Evolutionary conservation across 1,284 basidiomycete species (phyloP), one percentile per base, ranked within the genome.

Genomic region (Cystobasidiaceae sp.): DNA sequence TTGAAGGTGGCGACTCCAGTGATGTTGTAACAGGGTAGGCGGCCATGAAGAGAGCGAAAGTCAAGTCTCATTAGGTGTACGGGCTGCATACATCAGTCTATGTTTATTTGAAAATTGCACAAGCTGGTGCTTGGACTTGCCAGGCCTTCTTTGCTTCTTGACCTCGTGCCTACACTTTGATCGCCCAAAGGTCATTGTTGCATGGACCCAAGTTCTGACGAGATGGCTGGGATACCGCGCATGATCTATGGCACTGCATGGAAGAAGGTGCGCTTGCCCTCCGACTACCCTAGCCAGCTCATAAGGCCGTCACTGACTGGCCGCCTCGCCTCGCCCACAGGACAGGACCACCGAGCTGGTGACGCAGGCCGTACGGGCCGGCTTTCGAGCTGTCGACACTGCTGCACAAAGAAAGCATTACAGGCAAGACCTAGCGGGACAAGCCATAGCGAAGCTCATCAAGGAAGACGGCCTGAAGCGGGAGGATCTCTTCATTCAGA

Each of bases 341-440:
- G 61, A 86, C 56, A 77, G 80, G 15, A 90, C 89, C 0, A 78
- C 83, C 0, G 77, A 80, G 7, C 81, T 90, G 3, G 87, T 90
- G 13, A 77, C 86, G 54, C 80, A 80, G 56, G 41, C 56, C 37
- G 55, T 66, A 19, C 45, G 49, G n/a, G 45, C 45, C 67, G 89
- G 89, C 2, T 90, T 90, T 75, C 79, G 84, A 51, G 88, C 85
- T 1, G 83, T 90, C 44, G 89, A 91, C 72, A 90, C 88, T 80
- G 88, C 89, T 21, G 86, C 87, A 70, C 89, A 90, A 68, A 76
- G 76, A 3, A 79, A 73, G 43, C 55, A 69, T 45, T 55, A 60
- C 51, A 66, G 48, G 67, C 89, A 89, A 54, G 88, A 90, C 73
- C 85, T 88, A 69, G 87, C 90, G 5, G 89, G 89, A 4, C 81